Conservation (phyloP, 805 yeast genomes). For the Starmerella potacharoeniae region DNA sequence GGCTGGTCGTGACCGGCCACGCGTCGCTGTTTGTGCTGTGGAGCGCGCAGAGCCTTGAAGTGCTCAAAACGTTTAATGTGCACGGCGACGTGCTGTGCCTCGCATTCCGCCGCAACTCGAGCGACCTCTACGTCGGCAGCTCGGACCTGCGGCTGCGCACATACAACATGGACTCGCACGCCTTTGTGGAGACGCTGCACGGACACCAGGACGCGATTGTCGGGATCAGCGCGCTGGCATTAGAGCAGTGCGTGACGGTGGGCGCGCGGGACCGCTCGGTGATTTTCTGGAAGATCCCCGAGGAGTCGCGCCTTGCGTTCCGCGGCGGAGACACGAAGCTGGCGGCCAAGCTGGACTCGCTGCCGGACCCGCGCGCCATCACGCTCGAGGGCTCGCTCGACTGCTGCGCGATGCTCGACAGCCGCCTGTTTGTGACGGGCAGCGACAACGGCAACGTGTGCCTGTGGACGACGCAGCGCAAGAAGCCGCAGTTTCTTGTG, state of each 20-base stretch:
- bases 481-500: conserved; percentile 65
- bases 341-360: conserved; percentile 12
- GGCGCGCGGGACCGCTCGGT: conserved; percentile 93
- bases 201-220: conserved; percentile 90
- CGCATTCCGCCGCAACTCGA: conserved; percentile 66
- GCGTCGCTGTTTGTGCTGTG: conserved; percentile 72
- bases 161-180: conserved; percentile 69
- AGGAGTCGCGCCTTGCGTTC: conserved; percentile 85
- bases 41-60: conserved; percentile 68
- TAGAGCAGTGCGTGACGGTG: conserved; percentile 90
- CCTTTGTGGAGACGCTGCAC: conserved; percentile 80
- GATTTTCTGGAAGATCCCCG: conserved; percentile 92
- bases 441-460: conserved; percentile 84
- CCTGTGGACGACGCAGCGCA: conserved; percentile 84
- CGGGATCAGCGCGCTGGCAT: conserved; percentile 67
- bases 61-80: conserved; percentile 67
- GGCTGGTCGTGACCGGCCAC: conserved; percentile 84
- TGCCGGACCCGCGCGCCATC: conserved; percentile 4
- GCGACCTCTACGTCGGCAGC: conserved; percentile 83
- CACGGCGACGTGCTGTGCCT: conserved; percentile 63
- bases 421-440: conserved; percentile 85
- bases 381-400: conserved; percentile 74
- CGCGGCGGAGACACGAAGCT: conserved; percentile 68
- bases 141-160: conserved; percentile 86
- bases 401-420: conserved; percentile 82